These are phyloP conservation scores for Penicillium hesseltinei DNA, from an alignment of 2,329 filamentous ascomycete species.

Conservation along the genomic window DNA sequence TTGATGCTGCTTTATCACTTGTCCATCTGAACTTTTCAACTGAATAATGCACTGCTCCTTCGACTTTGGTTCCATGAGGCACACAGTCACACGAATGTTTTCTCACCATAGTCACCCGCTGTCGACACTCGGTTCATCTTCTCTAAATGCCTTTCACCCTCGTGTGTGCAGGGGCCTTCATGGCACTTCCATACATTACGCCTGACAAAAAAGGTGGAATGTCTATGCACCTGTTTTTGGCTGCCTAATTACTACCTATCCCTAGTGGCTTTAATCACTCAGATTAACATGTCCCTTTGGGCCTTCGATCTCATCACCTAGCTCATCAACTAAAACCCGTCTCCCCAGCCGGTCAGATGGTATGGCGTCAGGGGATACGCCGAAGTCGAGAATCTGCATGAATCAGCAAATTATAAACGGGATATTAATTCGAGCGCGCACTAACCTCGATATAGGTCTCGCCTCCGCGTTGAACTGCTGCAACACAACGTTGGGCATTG, in stretches of 20 bases:
- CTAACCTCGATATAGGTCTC: constrained; percentile 93
- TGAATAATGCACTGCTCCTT: too few relatives aligned
- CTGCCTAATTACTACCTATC: not conserved
- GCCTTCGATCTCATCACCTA: not conserved
- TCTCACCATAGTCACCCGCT: not conserved
- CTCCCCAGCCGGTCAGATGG: constrained; percentile 72
- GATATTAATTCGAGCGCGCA: constrained; percentile 9
- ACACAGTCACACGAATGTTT: not conserved
- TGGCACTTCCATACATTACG: not conserved
- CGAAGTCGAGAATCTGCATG: constrained; percentile 87
- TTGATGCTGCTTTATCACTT: too few relatives aligned
- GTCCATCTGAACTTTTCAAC: too few relatives aligned
- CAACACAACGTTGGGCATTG: constrained; percentile 89
- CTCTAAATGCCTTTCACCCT: not conserved
- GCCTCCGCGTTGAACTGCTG: constrained; percentile 87
- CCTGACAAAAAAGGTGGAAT: not conserved
- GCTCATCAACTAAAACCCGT: constrained; percentile 57
- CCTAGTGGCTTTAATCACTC: not conserved
- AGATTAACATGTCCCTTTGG: not conserved
- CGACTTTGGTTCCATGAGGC: not conserved
- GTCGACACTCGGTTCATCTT: too few relatives aligned
- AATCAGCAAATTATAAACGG: constrained; percentile 13
- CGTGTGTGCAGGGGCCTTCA: not conserved
- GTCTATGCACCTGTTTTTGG: not conserved
- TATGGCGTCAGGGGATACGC: constrained; percentile 82